phyloP scores from a whole-genome alignment of 495 filamentous ascomycete species.

The Elasticomyces elasticus region DNA sequence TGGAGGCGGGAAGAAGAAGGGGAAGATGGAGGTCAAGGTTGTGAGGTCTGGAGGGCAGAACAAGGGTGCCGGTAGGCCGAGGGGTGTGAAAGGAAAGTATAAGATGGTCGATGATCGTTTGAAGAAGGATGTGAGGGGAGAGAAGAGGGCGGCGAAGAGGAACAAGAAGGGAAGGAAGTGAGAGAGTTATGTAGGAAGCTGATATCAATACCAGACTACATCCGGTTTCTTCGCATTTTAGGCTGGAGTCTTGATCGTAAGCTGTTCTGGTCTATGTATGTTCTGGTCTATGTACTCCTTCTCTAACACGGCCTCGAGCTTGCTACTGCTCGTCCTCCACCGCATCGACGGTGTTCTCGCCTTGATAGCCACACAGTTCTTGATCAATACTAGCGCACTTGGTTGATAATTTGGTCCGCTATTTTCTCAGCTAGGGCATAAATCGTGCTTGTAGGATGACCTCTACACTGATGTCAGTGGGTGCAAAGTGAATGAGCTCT shows the following conservation, averaged over 20 bases:
- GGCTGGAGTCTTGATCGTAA: too few species aligned
- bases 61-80: conserved; percentile 69
- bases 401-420: conserved; percentile 41
- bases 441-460: conserved; percentile 40
- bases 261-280: too few species aligned
- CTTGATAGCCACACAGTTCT: too few species aligned
- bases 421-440: conserved; percentile 54
- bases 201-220: too few species aligned
- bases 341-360: too few species aligned
- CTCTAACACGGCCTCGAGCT: too few species aligned
- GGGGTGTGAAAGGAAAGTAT: conserved; percentile 90
- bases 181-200: too few species aligned
- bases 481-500: conserved; percentile 18
- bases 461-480: conserved; percentile 40
- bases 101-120: conserved; percentile 96
- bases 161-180: conserved; percentile 12
- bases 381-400: too few species aligned
- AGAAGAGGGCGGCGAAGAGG: conserved; percentile 71
- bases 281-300: too few species aligned
- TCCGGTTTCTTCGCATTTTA: too few species aligned
- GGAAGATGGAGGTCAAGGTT: conserved; percentile 71
- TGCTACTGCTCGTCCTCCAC: too few species aligned
- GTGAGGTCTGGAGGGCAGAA: conserved; percentile 83
- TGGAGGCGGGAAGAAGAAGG: conserved; percentile 57
- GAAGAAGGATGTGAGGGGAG: conserved; percentile 94